These are phyloP conservation scores for Penicillium tannophilum DNA, from an alignment of 495 filamentous ascomycete genomes.

Conservation along the genomic window DNA sequence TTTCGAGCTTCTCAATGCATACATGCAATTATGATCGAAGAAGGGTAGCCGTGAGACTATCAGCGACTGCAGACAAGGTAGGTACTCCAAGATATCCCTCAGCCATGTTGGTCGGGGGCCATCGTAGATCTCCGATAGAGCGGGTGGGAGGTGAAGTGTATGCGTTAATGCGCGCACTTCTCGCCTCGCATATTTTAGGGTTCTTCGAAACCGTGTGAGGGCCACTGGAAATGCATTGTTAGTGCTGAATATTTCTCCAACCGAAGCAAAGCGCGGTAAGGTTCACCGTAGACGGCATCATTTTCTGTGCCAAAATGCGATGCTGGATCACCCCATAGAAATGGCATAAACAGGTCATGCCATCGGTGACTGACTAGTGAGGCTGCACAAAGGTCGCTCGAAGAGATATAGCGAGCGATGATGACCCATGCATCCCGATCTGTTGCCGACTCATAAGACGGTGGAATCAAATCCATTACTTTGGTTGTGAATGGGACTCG, in stretches of 20 bases:
- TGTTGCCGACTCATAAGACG: slow-evolving; percentile 61
- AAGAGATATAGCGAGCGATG: slow-evolving; percentile 61
- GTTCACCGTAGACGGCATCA: slow-evolving; percentile 62
- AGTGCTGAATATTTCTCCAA: slow-evolving; percentile 1
- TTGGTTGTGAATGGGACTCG: not conserved
- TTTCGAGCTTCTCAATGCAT: slow-evolving; percentile 42
- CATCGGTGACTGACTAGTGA: slow-evolving; percentile 60
- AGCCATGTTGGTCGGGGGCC: slow-evolving; percentile 64
- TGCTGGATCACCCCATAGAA: slow-evolving; percentile 67
- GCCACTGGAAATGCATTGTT: slow-evolving; percentile 47
- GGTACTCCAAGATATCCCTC: slow-evolving; percentile 58
- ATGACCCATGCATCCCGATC: slow-evolving; percentile 62
- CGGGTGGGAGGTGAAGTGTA: slow-evolving; percentile 68
- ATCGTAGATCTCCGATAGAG: slow-evolving; percentile 65
- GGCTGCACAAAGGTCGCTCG: slow-evolving; percentile 59
- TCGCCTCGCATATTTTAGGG: slow-evolving; percentile 55
- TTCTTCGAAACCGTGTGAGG: slow-evolving; percentile 63
- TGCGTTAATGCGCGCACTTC: slow-evolving; percentile 60
- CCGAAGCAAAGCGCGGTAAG: not conserved
- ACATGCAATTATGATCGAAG: slow-evolving; percentile 64
- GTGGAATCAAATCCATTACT: slow-evolving; percentile 57
- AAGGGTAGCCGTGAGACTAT: slow-evolving; percentile 63
- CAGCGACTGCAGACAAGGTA: slow-evolving; percentile 63
- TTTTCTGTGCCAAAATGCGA: slow-evolving; percentile 65
- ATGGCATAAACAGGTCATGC: slow-evolving; percentile 61